Evolutionary conservation across 2,329 filamentous ascomycete genomes (phyloP).

Genomic region (Alternaria angustiovoidea): DNA sequence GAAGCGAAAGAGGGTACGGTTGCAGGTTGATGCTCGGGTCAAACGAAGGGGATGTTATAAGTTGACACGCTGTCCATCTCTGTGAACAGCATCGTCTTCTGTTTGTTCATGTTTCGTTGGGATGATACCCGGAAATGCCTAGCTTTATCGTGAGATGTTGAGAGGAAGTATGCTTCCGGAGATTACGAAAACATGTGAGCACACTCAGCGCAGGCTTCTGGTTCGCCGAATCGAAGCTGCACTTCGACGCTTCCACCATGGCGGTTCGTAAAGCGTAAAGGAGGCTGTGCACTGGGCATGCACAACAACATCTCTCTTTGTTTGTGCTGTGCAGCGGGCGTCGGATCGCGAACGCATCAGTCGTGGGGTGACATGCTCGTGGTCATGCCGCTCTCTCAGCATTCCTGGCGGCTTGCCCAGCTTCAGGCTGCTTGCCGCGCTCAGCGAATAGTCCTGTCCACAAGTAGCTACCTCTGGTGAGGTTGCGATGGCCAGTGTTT

Average conservation of each 20-base stretch:
- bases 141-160: not conserved
- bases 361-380: conserved; percentile 14
- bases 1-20: conserved; percentile 4
- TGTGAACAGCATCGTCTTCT: not conserved
- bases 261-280: conserved; percentile 6
- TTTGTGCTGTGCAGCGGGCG: conserved; percentile 16
- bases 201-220: conserved; percentile 8
- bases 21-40: conserved; percentile 10
- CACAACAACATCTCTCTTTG: conserved; percentile 14
- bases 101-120: not conserved
- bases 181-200: conserved; percentile 1
- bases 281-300: conserved; percentile 27
- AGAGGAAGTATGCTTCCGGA: conserved; percentile 2
- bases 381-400: conserved; percentile 15
- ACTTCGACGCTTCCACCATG: not conserved
- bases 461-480: conserved; percentile 1
- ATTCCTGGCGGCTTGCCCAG: conserved; percentile 4
- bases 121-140: not conserved
- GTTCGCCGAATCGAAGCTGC: conserved; percentile 12
- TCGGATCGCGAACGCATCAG: conserved; percentile 9
- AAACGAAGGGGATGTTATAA: not conserved
- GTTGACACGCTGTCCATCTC: not conserved
- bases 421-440: conserved; percentile 14
- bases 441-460: conserved; percentile 11
- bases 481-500: conserved; percentile 5